These are phyloP conservation scores for Aureobasidium sp. DNA, from an alignment of 2,329 filamentous ascomycete species.

Conservation along the genomic window DNA sequence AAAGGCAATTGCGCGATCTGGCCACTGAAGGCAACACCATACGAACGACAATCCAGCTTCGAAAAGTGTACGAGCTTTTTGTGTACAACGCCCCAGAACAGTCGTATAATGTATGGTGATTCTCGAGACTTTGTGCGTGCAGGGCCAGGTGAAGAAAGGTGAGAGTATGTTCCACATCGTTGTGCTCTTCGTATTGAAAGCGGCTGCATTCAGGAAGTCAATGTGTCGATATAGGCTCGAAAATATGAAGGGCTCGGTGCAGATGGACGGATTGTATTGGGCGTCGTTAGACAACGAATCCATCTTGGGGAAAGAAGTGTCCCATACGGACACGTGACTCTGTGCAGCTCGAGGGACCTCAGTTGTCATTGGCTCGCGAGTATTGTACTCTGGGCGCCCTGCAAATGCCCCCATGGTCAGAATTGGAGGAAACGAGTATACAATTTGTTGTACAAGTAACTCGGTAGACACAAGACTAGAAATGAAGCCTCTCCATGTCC, in stretches of 20 bases:
- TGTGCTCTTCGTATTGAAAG: background rate
- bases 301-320: background rate
- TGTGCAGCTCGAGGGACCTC: background rate
- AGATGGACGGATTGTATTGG: too few relatives aligned
- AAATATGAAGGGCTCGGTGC: too few relatives aligned
- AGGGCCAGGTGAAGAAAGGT: background rate
- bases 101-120: background rate
- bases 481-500: too few relatives aligned
- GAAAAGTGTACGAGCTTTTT: background rate
- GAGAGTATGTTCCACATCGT: background rate
- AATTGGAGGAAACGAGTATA: too few relatives aligned
- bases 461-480: too few relatives aligned
- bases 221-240: too few relatives aligned
- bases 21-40: background rate
- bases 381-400: background rate
- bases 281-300: too few relatives aligned
- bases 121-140: background rate
- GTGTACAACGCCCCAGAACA: background rate
- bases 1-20: constrained; percentile 11
- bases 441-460: too few relatives aligned
- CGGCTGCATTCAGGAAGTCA: background rate
- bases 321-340: background rate
- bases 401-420: background rate
- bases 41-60: background rate
- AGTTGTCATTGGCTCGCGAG: background rate